Evolutionary conservation across 441 rosid genomes (phyloP).

Genomic region (Adansonia madagascariensis): DNA sequence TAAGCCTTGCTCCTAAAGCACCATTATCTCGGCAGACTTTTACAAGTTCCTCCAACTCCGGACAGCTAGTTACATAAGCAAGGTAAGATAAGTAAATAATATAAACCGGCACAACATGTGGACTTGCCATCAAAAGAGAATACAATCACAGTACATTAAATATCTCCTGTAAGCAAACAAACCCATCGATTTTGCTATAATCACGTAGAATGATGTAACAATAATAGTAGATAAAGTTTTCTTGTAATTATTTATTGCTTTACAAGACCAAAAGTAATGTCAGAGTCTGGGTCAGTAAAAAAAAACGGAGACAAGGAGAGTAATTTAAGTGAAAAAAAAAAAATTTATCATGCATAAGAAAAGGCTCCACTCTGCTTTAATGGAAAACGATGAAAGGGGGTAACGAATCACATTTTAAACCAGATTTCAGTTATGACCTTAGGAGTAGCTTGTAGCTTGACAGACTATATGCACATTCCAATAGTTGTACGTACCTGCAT

Average conservation of each 20-base stretch:
- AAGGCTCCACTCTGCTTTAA: neutral
- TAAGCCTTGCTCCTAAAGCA: conserved; percentile 96
- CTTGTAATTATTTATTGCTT: neutral
- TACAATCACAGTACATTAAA: neutral
- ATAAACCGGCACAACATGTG: neutral
- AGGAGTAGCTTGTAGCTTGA: neutral
- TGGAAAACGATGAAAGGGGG: neutral
- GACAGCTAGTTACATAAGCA: conserved; percentile 57
- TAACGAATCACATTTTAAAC: neutral
- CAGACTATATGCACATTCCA: neutral
- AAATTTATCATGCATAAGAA: neutral
- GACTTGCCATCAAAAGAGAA: conserved; percentile 13
- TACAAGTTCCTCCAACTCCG: conserved; percentile 94
- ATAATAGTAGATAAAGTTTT: neutral
- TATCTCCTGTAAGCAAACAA: neutral
- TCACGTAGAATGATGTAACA: neutral
- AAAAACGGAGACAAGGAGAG: neutral
- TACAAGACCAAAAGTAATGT: neutral
- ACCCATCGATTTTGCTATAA: neutral
- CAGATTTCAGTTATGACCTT: neutral
- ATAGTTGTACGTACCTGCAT: conserved; percentile 68
- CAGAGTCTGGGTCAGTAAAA: neutral
- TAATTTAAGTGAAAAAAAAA: neutral
- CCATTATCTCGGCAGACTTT: conserved; percentile 48
- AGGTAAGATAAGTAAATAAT: neutral